Evolutionary conservation across 768 basidiomycete species (phyloP), one percentile per base, ranked within the genome.

Genomic region (Leccinum rimulosum): DNA sequence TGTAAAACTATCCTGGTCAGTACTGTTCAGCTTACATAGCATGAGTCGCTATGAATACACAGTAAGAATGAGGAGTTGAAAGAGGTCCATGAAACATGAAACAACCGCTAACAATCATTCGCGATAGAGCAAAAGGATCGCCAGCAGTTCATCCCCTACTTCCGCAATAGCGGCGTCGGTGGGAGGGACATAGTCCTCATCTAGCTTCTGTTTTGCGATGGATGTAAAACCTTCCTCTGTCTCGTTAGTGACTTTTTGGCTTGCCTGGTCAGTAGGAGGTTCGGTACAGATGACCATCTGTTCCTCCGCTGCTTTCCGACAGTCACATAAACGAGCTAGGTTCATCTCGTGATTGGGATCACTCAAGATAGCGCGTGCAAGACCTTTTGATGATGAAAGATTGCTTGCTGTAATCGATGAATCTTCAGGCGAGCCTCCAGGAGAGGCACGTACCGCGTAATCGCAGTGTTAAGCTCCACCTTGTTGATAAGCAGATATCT

Each of bases 401-500:
- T 84, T 89, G 6, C 75, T 64, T 9, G 84, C 84, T 11, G 83
- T 74, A 35, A 91, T 76, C 3, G 89, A 88, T 19, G 90, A 84
- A 50, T 89, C 84, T 50, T 81, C 79, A 1, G 77, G 80, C 0
- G 85, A 76, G 75, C 71, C 63, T 82, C 76, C 1, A 94, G 79
- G 27, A 86, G 67, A 1, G 85, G 85, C 4, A 84, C 82, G 48
- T 86, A 85, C 22, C 79, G 76, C 19, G 77, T 67, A 58, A 94
- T 87, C 6, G 87, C 85, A 11, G 77, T 73, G 64, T 79, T 88
- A 38, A 95, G 79, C 47, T 87, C 82, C 17, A 86, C 73, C 57
- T 84, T 87, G 67, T 88, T 88, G 54, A 87, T 76, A 25, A 95
- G 80, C 38, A 94, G 71, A 53, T 85, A 70, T 54, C 86, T 85